Conservation (phyloP, 2,329 filamentous ascomycete genomes). For the Alternaria ventricosa region DNA sequence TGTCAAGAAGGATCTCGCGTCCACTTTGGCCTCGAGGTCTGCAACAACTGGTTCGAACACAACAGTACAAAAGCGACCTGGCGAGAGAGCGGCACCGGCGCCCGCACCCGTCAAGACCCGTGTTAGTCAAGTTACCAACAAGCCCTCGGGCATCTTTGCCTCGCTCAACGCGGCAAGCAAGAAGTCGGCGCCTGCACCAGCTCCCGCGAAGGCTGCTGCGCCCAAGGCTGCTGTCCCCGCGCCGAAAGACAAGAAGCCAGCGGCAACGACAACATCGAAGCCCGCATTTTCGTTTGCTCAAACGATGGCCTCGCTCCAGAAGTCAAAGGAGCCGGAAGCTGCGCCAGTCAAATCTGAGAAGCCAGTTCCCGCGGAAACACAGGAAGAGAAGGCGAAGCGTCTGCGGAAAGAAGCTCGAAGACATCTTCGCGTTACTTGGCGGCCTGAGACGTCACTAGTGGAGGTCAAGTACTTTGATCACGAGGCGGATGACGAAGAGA, state of each 20-base stretch:
- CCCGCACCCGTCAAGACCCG: conserved; percentile 39
- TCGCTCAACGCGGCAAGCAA: conserved; percentile 55
- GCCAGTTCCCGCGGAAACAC: conserved; percentile 64
- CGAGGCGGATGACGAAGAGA: conserved; percentile 73
- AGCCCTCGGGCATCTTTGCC: conserved; percentile 55
- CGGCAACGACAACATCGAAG: conserved; percentile 29
- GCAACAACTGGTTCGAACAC: conserved; percentile 13
- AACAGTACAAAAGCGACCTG: conserved; percentile 34
- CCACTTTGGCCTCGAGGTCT: conserved; percentile 15
- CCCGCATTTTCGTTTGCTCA: conserved; percentile 49
- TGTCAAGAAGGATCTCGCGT: conserved; percentile 25
- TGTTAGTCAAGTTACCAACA: conserved; percentile 49
- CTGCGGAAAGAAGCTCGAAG: conserved; percentile 75
- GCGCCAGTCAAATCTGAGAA: conserved; percentile 60
- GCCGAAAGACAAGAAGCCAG: conserved; percentile 40
- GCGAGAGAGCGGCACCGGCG: conserved; percentile 34
- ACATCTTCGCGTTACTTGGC: conserved; percentile 74
- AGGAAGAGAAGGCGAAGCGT: conserved; percentile 70
- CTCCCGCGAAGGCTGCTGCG: conserved; percentile 28
- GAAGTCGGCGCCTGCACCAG: conserved; percentile 43
- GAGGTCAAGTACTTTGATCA: conserved; percentile 74
- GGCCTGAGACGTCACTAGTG: conserved; percentile 69
- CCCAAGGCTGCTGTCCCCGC: conserved; percentile 33
- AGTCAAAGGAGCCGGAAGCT: conserved; percentile 61
- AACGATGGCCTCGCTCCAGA: conserved; percentile 53